These are phyloP conservation scores for Trebouxia gelatinosa DNA, from an alignment of 163 green algal genomes.

Conservation along the genomic window DNA sequence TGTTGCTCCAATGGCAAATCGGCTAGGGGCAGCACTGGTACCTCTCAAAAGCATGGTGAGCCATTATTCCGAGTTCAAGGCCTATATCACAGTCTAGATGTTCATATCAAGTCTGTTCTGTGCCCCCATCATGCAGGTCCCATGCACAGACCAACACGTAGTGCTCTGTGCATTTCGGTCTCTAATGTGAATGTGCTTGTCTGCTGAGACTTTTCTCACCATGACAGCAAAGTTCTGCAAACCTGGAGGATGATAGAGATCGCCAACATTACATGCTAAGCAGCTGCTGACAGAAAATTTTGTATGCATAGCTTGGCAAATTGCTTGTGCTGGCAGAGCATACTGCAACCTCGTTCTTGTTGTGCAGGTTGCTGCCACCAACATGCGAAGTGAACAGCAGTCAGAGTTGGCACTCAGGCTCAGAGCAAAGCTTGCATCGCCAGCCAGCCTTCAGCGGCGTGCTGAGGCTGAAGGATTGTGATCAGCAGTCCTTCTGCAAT, in stretches of 20 bases:
- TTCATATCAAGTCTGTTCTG: neutral
- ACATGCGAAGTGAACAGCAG: neutral
- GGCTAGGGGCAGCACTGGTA: neutral
- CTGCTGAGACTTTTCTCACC: too few relatives aligned
- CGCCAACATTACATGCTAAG: too few relatives aligned
- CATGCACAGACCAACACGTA: too few relatives aligned
- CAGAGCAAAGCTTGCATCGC: constrained; percentile 18
- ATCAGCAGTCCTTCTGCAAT: too few relatives aligned
- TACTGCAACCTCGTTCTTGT: neutral
- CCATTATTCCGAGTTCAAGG: neutral
- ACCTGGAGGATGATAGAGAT: too few relatives aligned
- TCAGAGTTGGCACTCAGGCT: constrained; percentile 17
- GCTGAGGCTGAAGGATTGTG: neutral
- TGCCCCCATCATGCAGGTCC: too few relatives aligned
- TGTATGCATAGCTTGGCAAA: neutral
- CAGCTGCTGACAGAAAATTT: too few relatives aligned
- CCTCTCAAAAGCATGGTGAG: constrained; percentile 18
- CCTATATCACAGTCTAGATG: neutral
- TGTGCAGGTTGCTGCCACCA: neutral
- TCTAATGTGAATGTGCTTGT: too few relatives aligned
- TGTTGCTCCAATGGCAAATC: constrained; percentile 5
- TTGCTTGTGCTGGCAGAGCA: neutral
- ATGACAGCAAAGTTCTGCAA: too few relatives aligned
- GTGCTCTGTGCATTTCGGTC: too few relatives aligned
- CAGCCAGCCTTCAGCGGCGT: neutral